A percentile compares a stretch with the other conserved stretches of the same genome.
phyloP scores from a whole-genome alignment of 805 yeast species.

The Naumovozyma castellii region DNA sequence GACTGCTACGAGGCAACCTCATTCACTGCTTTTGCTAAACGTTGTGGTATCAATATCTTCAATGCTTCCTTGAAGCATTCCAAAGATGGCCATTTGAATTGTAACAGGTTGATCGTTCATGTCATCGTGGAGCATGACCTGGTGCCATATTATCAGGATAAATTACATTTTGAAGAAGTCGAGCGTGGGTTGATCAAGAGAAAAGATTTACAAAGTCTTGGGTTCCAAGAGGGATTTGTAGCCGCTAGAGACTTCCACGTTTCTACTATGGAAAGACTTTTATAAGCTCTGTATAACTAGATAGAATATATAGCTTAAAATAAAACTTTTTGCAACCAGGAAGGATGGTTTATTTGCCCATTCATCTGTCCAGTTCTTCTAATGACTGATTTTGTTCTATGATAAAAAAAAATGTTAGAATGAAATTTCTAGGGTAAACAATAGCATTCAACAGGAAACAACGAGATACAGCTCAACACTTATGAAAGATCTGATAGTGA shows the following conservation, averaged over 20 bases:
- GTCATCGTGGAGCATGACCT: slow-evolving; percentile 44
- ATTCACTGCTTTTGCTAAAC: slow-evolving; percentile 37
- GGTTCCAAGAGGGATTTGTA: slow-evolving; percentile 32
- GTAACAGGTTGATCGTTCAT: slow-evolving; percentile 27
- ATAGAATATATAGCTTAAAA: no score
- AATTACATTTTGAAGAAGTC: slow-evolving; percentile 32
- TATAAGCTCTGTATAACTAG: no score
- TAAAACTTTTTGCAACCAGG: no score
- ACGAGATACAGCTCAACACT: neutral
- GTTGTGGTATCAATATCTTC: slow-evolving; percentile 10
- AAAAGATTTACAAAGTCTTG: slow-evolving; percentile 13
- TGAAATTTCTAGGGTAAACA: no score
- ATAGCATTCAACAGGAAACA: neutral
- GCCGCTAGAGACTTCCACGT: slow-evolving; percentile 36
- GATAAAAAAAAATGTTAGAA: no score
- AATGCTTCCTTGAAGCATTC: slow-evolving; percentile 12
- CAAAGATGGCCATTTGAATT: slow-evolving; percentile 1
- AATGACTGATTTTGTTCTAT: no score
- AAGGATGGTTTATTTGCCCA: no score
- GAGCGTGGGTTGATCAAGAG: slow-evolving; percentile 20
- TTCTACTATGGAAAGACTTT: slow-evolving; percentile 15
- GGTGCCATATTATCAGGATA: slow-evolving; percentile 35
- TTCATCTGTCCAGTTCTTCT: no score
- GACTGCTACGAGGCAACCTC: slow-evolving; percentile 39
- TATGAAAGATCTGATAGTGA: slow-evolving; percentile 18